phyloP scores from a whole-genome alignment of 371 early-diverging fungal genomes.

The Circinella umbellata region DNA sequence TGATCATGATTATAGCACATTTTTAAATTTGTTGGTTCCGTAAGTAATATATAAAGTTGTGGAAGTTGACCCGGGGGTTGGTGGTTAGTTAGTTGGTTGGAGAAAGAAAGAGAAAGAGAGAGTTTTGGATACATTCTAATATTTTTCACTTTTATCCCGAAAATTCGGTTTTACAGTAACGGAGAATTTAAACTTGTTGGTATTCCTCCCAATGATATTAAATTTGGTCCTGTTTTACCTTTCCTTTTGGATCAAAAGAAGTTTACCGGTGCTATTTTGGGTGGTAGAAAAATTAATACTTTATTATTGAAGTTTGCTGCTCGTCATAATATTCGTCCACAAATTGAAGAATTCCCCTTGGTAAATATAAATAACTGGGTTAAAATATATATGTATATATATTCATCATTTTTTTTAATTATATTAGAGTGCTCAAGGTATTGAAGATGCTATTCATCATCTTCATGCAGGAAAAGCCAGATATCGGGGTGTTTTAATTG shows the following conservation, averaged over 20 bases:
- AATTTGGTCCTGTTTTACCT: conserved; percentile 24
- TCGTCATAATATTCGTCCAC: conserved; percentile 53
- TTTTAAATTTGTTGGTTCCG: conserved; percentile 39
- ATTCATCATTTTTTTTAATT: neutral
- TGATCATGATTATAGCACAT: conserved; percentile 48
- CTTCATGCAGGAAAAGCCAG: conserved; percentile 34
- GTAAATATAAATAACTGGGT: conserved; percentile 10
- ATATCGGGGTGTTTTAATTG: conserved; percentile 44
- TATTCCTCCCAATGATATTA: conserved; percentile 40
- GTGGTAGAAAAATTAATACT: conserved; percentile 44
- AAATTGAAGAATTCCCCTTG: conserved; percentile 50
- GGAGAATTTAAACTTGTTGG: conserved; percentile 61
- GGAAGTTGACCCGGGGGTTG: neutral
- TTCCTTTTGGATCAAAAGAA: conserved; percentile 39
- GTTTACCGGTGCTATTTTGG: conserved; percentile 48
- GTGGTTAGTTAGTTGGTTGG: no score
- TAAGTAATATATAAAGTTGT: neutral
- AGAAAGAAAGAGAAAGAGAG: no score
- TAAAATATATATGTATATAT: no score
- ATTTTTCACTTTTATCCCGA: conserved; percentile 26
- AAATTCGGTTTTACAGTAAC: conserved; percentile 24
- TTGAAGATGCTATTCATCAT: conserved; percentile 32
- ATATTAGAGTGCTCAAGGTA: conserved; percentile 33
- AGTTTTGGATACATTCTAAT: neutral
- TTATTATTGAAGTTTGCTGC: conserved; percentile 58